Conservation (phyloP, 1,139 yeast species). For the Candida sanyaensis region DNA sequence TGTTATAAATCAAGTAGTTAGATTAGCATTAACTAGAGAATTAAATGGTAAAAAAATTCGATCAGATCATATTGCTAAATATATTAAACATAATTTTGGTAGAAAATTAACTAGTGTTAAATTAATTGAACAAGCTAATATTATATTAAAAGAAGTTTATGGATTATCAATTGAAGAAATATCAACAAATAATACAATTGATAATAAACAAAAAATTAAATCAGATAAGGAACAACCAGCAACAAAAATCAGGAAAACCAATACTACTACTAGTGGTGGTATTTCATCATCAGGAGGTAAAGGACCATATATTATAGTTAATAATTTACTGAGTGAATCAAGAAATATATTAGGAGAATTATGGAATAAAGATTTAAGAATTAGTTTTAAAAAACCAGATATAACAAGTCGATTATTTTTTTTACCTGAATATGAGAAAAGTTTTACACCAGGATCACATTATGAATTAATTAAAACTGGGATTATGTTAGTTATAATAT, state of each 20-base stretch:
- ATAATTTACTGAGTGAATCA: conserved; percentile 22
- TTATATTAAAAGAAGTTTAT: conserved; percentile 26
- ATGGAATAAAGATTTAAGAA: conserved; percentile 17
- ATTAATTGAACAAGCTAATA: conserved; percentile 20
- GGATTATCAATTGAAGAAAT: conserved; percentile 32
- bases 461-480: conserved; percentile 34
- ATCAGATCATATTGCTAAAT: conserved; percentile 22
- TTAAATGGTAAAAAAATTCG: conserved; percentile 25
- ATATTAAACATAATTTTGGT: conserved; percentile 20
- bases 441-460: conserved; percentile 21
- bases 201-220: conserved; percentile 8
- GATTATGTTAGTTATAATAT: conserved; percentile 25
- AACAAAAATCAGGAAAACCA: background rate
- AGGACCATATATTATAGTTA: conserved; percentile 22
- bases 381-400: conserved; percentile 6
- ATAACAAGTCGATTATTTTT: conserved; percentile 19
- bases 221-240: conserved; percentile 7
- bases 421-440: conserved; percentile 15
- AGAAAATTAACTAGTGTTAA: conserved; percentile 19
- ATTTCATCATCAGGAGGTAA: background rate
- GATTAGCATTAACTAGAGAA: conserved; percentile 27
- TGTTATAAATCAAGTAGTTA: conserved; percentile 21
- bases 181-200: conserved; percentile 14
- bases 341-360: conserved; percentile 23
- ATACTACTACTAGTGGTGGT: no score